phyloP scores from a whole-genome alignment of 1,139 yeast species.

The Scheffersomyces stambukii region DNA sequence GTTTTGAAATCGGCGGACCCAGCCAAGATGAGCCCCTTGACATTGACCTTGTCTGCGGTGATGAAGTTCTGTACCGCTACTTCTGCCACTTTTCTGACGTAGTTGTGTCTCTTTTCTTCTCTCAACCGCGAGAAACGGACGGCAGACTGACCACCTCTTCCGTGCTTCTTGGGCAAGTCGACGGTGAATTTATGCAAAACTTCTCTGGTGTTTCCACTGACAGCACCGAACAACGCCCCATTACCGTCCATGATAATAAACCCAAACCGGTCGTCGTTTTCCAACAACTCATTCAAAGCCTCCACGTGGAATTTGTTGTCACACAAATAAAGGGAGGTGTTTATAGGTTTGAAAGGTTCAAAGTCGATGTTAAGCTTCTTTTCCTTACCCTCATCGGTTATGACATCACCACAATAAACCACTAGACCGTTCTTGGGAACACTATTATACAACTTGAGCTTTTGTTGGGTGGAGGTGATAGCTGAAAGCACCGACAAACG shows the following conservation, averaged over 20 bases:
- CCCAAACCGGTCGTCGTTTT: constrained; percentile 93
- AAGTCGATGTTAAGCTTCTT: constrained; percentile 92
- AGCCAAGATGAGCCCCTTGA: constrained; percentile 89
- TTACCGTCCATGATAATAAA: constrained; percentile 99
- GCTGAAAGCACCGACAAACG: constrained; percentile 93
- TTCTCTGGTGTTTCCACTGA: constrained; percentile 95
- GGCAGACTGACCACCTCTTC: constrained; percentile 99
- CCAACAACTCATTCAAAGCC: constrained; percentile 88
- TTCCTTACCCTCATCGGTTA: constrained; percentile 96
- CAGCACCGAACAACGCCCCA: constrained; percentile 94
- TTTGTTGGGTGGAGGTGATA: constrained; percentile 96
- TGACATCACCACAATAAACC: constrained; percentile 95
- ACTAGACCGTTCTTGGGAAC: constrained; percentile 95
- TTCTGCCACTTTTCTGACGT: constrained; percentile 96
- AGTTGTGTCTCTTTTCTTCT: constrained; percentile 98
- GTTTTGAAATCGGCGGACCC: constrained; percentile 99
- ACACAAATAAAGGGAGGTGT: constrained; percentile 91
- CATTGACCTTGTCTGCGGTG: constrained; percentile 87
- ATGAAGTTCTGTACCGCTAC: constrained; percentile 96
- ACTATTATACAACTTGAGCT: constrained; percentile 79
- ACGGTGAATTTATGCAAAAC: constrained; percentile 94
- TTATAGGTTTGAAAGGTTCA: constrained; percentile 97
- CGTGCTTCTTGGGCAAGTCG: constrained; percentile 98
- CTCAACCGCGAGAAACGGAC: constrained; percentile 97
- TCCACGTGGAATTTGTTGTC: constrained; percentile 98